These are phyloP conservation scores for Colletotrichum melonis DNA, from an alignment of 2,329 filamentous ascomycete genomes.

Conservation along the genomic window DNA sequence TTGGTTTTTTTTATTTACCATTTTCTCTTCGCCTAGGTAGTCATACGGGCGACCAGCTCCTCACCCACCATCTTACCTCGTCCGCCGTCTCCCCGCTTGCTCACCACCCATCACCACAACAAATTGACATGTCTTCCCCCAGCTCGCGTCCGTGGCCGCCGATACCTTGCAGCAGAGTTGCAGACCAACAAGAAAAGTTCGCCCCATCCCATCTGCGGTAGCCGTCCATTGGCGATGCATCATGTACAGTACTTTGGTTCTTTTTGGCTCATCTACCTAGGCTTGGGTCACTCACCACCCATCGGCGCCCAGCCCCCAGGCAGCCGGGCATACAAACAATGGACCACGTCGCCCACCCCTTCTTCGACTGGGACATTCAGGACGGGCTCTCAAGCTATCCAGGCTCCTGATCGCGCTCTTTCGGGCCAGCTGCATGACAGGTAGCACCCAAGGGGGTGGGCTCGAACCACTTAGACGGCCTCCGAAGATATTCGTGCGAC, in stretches of 20 bases:
- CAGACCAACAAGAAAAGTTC: background rate
- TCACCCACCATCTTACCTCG: background rate
- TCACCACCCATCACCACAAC: conserved; percentile 1
- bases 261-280: background rate
- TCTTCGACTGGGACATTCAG: conserved; percentile 1
- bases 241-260: conserved; percentile 25
- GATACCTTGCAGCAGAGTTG: conserved; percentile 12
- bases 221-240: conserved; percentile 5
- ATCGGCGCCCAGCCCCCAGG: conserved; percentile 10
- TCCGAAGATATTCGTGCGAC: conserved; percentile 22
- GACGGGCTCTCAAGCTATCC: conserved; percentile 1
- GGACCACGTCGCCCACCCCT: conserved; percentile 12
- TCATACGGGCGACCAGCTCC: background rate
- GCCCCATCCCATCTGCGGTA: background rate
- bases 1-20: background rate
- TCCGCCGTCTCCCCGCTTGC: conserved; percentile 9
- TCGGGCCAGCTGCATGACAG: conserved; percentile 28
- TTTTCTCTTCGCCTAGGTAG: background rate
- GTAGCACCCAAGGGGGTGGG: conserved; percentile 9
- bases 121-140: background rate
- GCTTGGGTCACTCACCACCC: background rate
- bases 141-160: conserved; percentile 4
- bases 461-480: conserved; percentile 13
- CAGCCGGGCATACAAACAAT: conserved; percentile 11
- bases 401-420: conserved; percentile 7